A percentile compares a stretch with the other conserved stretches of the same genome.
phyloP scores from a whole-genome alignment of 2,329 filamentous ascomycete genomes.

The Clonostachys chloroleuca region DNA sequence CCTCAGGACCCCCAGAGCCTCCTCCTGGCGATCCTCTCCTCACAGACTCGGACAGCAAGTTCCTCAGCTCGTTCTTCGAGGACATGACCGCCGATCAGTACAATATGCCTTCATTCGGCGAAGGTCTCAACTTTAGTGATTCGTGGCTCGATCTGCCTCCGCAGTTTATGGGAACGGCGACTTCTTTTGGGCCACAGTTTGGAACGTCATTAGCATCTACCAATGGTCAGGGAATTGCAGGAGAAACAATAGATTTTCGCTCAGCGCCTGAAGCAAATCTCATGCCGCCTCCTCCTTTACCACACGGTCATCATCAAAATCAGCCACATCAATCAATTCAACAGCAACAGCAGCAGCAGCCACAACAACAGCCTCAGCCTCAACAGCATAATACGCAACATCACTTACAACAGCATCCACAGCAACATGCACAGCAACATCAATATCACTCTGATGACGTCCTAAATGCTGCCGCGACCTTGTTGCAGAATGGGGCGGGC shows the following conservation, averaged over 20 bases:
- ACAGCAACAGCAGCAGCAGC: constrained; percentile 15
- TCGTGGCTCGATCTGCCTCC: constrained; percentile 58
- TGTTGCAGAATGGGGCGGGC: constrained; percentile 35
- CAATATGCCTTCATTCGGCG: constrained; percentile 42
- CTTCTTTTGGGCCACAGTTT: constrained; percentile 55
- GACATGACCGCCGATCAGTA: constrained; percentile 47
- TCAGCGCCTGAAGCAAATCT: constrained; percentile 5
- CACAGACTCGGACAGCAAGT: constrained; percentile 55
- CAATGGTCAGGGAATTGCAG: constrained; percentile 8
- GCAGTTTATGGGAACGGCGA: constrained; percentile 60
- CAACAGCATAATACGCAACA: constrained; percentile 4
- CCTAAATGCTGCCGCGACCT: constrained; percentile 48
- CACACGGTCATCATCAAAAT: constrained; percentile 3
- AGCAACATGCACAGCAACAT: constrained; percentile 10
- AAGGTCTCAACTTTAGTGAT: constrained; percentile 43
- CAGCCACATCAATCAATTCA: constrained; percentile 10
- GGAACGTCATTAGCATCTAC: constrained; percentile 16
- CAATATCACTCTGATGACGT: constrained; percentile 45
- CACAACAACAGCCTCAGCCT: constrained; percentile 10
- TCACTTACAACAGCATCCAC: constrained; percentile 2
- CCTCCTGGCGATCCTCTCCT: constrained; percentile 62
- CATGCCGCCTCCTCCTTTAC: constrained; percentile 21
- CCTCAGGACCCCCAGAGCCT: constrained; percentile 49
- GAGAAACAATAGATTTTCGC: constrained; percentile 5
- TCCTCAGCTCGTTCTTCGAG: constrained; percentile 54